Evolutionary conservation across 2,329 filamentous ascomycete genomes (phyloP), one percentile per base, ranked within the genome.

Genomic region (Thermoascus crustaceus): DNA sequence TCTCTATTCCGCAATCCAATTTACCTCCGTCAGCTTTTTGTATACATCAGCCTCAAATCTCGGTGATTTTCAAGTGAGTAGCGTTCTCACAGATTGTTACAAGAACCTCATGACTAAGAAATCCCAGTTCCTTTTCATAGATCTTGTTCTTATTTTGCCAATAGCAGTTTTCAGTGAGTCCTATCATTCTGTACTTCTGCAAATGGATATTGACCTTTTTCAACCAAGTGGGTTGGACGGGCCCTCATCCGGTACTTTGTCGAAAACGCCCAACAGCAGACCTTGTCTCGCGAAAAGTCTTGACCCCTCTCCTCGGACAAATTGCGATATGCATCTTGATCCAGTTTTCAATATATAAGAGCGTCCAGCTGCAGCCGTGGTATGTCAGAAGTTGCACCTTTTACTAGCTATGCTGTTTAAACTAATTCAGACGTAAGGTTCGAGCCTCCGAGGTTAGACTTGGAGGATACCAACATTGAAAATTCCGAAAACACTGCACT

Each of bases 141-240:
- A 98, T 51, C 71, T 98, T 9, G 69, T 82, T 3, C 76, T 98
- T 38, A 98, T 98, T 53, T 69, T 98, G 3, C 91, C 91, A 4
- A 94, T 98, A 50, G 91, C 91, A 16, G 85, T 98, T 40, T 96
- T 96, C 59, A 98, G 76, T 78, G 64, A 67, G 75, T 52, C 57
- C 7, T 4, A 22, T 27, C n/a, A 3, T 13, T 7, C 25, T 7
- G 7, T 29, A 9, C 11, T 29, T 7, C 5, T 5, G 6, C 16
- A 7, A 7, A 29, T 23, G 10, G 10, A 23, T 11, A 10, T 20
- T 27, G 16, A 17, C 26, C 43, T n/a, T n/a, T n/a, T n/a, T n/a
- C n/a, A n/a, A n/a, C n/a, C n/a, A n/a, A 79, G 76, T 98, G 91
- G 88, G 91, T 47, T 96, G 93, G 91, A 86, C 85, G 16, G 87